Conservation (phyloP, 257 asterid species). For the Solanum pimpinellifolium region DNA sequence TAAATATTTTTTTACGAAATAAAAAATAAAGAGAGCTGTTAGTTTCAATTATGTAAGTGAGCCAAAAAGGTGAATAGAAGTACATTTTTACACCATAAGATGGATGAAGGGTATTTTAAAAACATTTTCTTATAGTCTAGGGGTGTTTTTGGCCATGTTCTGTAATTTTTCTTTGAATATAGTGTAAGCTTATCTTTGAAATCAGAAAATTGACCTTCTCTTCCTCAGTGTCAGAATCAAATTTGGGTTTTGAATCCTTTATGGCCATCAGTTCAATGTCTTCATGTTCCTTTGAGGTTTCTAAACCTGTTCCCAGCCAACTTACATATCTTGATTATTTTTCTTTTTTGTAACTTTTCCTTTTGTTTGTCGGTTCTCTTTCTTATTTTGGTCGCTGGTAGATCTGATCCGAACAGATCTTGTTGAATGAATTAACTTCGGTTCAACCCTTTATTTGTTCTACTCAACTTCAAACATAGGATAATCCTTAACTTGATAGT, state of each 20-base stretch:
- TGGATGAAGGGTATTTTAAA: too few species aligned
- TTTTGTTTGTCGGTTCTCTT: not conserved
- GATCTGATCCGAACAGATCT: too few species aligned
- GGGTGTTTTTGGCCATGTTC: not conserved
- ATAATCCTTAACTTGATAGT: not conserved
- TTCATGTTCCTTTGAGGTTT: not conserved
- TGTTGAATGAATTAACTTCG: not conserved
- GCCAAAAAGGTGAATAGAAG: too few species aligned
- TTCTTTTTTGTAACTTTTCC: not conserved
- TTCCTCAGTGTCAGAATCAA: not conserved
- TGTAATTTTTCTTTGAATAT: too few species aligned
- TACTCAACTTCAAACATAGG: not conserved
- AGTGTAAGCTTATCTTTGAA: not conserved
- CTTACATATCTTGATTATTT: not conserved
- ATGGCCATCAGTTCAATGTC: not conserved
- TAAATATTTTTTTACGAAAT: too few species aligned
- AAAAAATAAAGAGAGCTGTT: too few species aligned
- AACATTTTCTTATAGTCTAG: too few species aligned
- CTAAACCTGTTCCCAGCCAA: not conserved
- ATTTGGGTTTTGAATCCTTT: not conserved
- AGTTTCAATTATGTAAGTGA: too few species aligned
- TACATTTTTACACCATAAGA: too few species aligned
- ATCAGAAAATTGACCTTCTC: not conserved
- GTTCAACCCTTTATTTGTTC: not conserved
- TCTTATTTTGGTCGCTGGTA: too few species aligned